Evolutionary conservation across 1,284 basidiomycete genomes (phyloP).

Genomic region (Cystobasidium slooffiae): DNA sequence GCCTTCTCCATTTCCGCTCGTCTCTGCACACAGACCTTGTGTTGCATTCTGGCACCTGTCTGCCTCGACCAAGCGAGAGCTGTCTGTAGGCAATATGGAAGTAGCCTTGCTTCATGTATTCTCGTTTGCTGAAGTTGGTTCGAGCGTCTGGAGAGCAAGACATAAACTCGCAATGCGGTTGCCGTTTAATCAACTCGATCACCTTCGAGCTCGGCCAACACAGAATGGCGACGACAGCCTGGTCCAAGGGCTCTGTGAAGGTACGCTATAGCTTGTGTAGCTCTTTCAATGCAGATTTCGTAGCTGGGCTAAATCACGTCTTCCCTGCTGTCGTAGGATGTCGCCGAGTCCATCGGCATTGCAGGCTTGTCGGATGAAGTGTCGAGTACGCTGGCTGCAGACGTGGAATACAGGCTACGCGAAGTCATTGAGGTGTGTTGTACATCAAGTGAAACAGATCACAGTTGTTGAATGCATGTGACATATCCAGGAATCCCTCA

Average conservation of each 20-base stretch:
- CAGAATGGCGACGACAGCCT: slow-evolving; percentile 32
- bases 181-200: slow-evolving; percentile 3
- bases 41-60: too few relatives aligned
- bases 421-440: slow-evolving; percentile 79
- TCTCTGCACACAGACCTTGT: too few relatives aligned
- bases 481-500: slow-evolving; percentile 77
- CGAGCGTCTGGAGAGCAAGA: not conserved
- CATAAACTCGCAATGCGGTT: not conserved
- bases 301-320: not conserved
- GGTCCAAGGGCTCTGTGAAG: slow-evolving; percentile 41
- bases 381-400: slow-evolving; percentile 83
- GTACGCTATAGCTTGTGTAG: not conserved
- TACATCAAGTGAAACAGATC: not conserved
- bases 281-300: not conserved
- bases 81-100: too few relatives aligned
- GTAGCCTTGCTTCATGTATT: too few relatives aligned
- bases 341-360: slow-evolving; percentile 85
- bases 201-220: not conserved
- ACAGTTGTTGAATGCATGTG: not conserved
- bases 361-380: slow-evolving; percentile 78
- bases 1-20: too few relatives aligned
- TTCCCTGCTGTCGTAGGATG: slow-evolving; percentile 66
- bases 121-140: too few relatives aligned
- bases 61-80: too few relatives aligned
- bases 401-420: slow-evolving; percentile 95